Evolutionary conservation across 208 protist genomes (phyloP), one percentile per base, ranked within the genome.

Genomic region (Porcisia hertigi): DNA sequence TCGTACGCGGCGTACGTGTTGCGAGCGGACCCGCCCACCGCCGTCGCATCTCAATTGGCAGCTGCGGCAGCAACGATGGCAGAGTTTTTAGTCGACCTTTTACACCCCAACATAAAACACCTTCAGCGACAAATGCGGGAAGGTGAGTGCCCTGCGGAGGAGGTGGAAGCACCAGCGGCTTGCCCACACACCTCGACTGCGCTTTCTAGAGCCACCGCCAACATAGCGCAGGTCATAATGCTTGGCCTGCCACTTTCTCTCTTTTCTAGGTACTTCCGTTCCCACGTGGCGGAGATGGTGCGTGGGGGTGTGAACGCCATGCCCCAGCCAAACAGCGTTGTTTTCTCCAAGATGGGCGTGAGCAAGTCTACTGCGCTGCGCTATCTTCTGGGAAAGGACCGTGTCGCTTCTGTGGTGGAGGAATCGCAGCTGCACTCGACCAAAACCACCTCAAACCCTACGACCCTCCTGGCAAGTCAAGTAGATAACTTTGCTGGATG

Each of bases 321-420:
- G 75, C 86, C 91, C n/a, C 93, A 97, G 79, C 93, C 93, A 36
- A 97, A 97, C 80, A 97, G 93, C 75, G 89, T 95, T 66, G 90
- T 95, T 36, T 94, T 97, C 78, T 91, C 89, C 53, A 94, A 94
- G 82, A 70, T 93, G 23, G 93, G 93, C 64, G 78, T 97, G n/a
- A 94, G 86, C 78, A 97, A 97, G 76, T 95, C 93, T 8, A 95
- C 93, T 1, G 79, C 83, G 65, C 77, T 97, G 79, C 87, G 91
- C 7, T 97, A 97, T 64, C 79, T 96, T n/a, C 80, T 91, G 4
- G 90, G 86, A 14, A 83, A 82, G 60, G 79, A 85, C 47, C 79
- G 78, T 18, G 70, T 79, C 9, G 69, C 78, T 23, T 62, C 73
- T 25, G 49, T 69, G 39, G 62, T 63, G 63, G 71, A 80, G 47